phyloP scores from a whole-genome alignment of 2,329 filamentous ascomycete species.

The Fusarium caatingaense region DNA sequence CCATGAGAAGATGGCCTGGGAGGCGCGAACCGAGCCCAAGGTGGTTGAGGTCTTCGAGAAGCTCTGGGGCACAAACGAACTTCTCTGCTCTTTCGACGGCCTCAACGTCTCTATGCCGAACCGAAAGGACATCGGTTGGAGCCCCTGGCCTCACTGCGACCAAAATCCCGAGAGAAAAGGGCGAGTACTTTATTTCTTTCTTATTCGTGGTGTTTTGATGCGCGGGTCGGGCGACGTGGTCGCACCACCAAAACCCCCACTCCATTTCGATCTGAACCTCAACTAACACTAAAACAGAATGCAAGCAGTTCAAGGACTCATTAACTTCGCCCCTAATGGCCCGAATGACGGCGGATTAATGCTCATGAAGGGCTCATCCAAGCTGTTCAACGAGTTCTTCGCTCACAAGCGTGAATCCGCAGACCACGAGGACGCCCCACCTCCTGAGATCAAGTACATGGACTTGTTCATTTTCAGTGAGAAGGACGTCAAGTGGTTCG shows the following conservation, averaged over 20 bases:
- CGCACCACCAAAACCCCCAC: too few relatives aligned
- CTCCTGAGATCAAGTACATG: slow-evolving; percentile 49
- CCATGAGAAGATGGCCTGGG: slow-evolving; percentile 63
- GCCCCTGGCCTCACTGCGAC: slow-evolving; percentile 41
- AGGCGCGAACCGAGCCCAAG: slow-evolving; percentile 59
- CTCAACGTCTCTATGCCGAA: slow-evolving; percentile 56
- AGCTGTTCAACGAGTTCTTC: slow-evolving; percentile 52
- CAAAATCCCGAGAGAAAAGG: slow-evolving; percentile 46
- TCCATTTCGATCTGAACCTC: too few relatives aligned
- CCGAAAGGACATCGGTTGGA: slow-evolving; percentile 48
- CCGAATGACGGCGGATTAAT: slow-evolving; percentile 52
- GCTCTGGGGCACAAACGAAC: slow-evolving; percentile 58
- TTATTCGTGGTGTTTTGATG: too few relatives aligned
- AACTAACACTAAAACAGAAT: slow-evolving; percentile 28
- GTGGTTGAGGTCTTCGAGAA: slow-evolving; percentile 60
- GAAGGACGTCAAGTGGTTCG: slow-evolving; percentile 52
- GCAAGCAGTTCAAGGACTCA: slow-evolving; percentile 21
- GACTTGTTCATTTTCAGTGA: slow-evolving; percentile 50
- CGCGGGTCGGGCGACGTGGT: too few relatives aligned
- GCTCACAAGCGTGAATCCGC: slow-evolving; percentile 48
- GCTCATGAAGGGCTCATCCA: slow-evolving; percentile 46
- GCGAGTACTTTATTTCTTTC: too few relatives aligned
- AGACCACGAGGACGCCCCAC: slow-evolving; percentile 48
- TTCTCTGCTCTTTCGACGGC: slow-evolving; percentile 60
- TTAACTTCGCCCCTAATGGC: slow-evolving; percentile 48